Conservation (phyloP, 192 early-diverging fungal genomes). For the Linnemannia hyalina region DNA sequence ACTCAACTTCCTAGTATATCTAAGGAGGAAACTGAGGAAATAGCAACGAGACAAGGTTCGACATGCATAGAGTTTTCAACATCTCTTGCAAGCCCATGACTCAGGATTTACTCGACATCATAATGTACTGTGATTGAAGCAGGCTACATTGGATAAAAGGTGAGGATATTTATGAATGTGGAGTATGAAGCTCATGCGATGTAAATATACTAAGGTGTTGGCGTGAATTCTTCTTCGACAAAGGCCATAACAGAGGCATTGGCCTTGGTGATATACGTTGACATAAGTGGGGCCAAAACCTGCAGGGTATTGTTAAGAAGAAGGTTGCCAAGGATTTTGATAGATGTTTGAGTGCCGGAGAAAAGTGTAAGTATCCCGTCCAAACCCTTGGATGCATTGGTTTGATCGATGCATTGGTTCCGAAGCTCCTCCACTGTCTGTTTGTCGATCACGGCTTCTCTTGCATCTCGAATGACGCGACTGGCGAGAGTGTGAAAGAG, state of each 20-base stretch:
- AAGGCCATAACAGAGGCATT: slow-evolving; percentile 26
- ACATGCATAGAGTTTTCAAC: too few species aligned
- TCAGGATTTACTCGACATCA: too few species aligned
- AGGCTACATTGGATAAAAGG: too few species aligned
- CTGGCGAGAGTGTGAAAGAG: slow-evolving; percentile 29
- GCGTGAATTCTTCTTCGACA: slow-evolving; percentile 17
- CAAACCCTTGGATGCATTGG: slow-evolving; percentile 19
- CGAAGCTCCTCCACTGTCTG: slow-evolving; percentile 20
- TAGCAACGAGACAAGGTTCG: not conserved
- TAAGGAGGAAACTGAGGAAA: too few species aligned
- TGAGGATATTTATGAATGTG: too few species aligned
- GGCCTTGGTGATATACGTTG: slow-evolving; percentile 26
- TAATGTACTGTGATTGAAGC: too few species aligned
- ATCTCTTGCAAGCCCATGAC: too few species aligned
- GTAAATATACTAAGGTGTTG: slow-evolving; percentile 17
- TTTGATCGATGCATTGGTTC: slow-evolving; percentile 15
- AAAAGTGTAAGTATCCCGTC: slow-evolving; percentile 15
- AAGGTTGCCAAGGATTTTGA: slow-evolving; percentile 27
- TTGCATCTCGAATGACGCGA: slow-evolving; percentile 3
- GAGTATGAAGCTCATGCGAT: not conserved
- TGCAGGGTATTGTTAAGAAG: slow-evolving; percentile 20
- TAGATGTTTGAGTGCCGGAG: slow-evolving; percentile 12
- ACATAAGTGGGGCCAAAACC: slow-evolving; percentile 26
- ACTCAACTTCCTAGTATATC: too few species aligned
- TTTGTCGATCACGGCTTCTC: not conserved